Conservation (phyloP, 176 grass and related monocot genomes). For the Melocanna baccifera region DNA sequence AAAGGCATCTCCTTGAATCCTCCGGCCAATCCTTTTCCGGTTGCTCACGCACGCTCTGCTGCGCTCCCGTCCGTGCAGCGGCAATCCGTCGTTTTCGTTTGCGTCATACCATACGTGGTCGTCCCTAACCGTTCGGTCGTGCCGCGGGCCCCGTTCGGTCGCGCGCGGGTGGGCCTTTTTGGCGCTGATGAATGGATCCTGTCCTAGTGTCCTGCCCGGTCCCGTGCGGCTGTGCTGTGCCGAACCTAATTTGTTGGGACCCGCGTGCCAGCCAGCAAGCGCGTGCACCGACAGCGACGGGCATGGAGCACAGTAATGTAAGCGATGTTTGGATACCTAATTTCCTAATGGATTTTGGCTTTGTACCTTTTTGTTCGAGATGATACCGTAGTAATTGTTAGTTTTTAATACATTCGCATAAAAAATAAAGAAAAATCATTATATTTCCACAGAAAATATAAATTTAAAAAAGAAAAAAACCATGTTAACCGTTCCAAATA, state of each 20-base stretch:
- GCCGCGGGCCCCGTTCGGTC: background rate
- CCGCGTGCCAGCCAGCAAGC: conserved; percentile 3
- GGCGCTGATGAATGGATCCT: background rate
- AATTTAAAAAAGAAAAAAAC: too few relatives aligned
- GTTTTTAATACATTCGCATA: too few relatives aligned
- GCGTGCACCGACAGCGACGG: background rate
- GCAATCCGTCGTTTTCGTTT: background rate
- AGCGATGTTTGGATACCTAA: too few relatives aligned
- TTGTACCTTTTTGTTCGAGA: too few relatives aligned
- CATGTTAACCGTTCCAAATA: too few relatives aligned
- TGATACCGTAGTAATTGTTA: too few relatives aligned
- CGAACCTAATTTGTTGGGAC: background rate
- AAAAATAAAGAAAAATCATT: too few relatives aligned
- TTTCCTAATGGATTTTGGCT: too few relatives aligned
- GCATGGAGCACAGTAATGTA: background rate
- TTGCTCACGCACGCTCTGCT: background rate
- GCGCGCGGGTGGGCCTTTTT: background rate
- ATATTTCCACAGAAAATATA: too few relatives aligned
- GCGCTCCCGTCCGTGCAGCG: background rate
- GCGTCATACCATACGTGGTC: background rate
- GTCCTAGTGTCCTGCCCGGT: background rate
- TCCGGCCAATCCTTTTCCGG: too few relatives aligned
- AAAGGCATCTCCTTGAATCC: background rate
- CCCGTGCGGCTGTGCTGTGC: background rate
- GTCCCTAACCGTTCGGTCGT: conserved; percentile 7